Evolutionary conservation across 371 early-diverging fungal genomes (phyloP), one percentile per base, ranked within the genome.

Genomic region (Actinomortierella wolfii): DNA sequence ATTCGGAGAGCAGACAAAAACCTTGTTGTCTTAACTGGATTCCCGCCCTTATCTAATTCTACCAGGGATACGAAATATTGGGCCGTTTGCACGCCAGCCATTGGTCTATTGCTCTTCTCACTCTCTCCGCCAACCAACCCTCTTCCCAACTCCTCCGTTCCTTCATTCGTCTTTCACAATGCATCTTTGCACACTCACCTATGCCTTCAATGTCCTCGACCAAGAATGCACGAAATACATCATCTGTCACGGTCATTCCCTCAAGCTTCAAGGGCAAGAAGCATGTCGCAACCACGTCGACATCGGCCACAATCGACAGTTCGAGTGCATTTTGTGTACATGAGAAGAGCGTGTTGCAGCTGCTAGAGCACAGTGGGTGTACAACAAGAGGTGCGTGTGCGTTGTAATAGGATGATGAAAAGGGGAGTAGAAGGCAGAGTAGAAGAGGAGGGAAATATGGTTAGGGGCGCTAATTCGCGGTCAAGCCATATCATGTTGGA

Each of bases 301-400:
- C 77, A 45, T 83, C 88, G 1, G 87, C 88, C 18, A 89, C 81
- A 56, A 92, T 81, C 42, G 89, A 87, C 18, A 90, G 81, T 57
- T 92, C 92, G 54, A 87, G 82, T 6, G 87, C 79, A 73, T 90
- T 92, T 63, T 92, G 90, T 7, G 92, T 90, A 61, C 85, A 85
- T 18, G 83, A 83, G 64, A 92, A 92, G 55, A 92, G 86, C 25
- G 83, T 81, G n/a, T 81, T 81, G 5, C 78, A 64, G 55, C 87
- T 88, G 57, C 20, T 24, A 40, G 48, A 29, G 53, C 21, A n/a
- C 23, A 26, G 1, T 40, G 25, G 28, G 43, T 26, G 26, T 8
- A 25, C 52, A 42, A 45, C 25, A 51, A 11, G 34, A 11, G 34
- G 34, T 34, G 34, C 11, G 34, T 34, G 34, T 11, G 34, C 11